Conservation (phyloP, 441 rosid species). For the Geranium incanum region DNA sequence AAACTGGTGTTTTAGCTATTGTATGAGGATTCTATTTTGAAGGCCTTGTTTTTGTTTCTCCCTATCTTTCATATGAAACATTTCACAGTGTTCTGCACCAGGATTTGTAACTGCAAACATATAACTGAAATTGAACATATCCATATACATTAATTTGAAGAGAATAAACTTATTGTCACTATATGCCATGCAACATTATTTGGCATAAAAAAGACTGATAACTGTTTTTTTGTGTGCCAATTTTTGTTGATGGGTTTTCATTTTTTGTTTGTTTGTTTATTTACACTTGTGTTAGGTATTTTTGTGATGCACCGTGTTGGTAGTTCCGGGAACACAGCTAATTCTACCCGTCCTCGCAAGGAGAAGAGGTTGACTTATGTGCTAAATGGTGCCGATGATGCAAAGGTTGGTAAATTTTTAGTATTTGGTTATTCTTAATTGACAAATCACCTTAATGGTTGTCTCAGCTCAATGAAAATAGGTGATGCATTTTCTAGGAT, state of each 20-base stretch:
- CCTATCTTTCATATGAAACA: not conserved
- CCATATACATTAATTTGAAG: too few relatives aligned
- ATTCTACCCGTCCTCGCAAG: constrained; percentile 90
- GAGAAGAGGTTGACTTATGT: constrained; percentile 96
- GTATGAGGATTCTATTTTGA: too few relatives aligned
- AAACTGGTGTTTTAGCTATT: too few relatives aligned
- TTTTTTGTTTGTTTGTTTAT: not conserved
- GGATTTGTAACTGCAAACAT: not conserved
- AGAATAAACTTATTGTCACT: not conserved
- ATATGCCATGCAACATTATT: not conserved
- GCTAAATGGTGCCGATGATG: constrained; percentile 63
- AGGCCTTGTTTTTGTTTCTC: not conserved
- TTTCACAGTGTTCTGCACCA: not conserved
- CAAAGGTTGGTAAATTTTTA: constrained; percentile 47
- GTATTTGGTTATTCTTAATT: not conserved
- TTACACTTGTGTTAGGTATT: not conserved
- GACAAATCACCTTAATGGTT: not conserved
- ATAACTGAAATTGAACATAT: not conserved
- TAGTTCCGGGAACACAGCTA: constrained; percentile 84
- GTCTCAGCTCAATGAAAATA: not conserved
- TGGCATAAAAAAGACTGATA: not conserved
- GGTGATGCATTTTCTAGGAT: not conserved
- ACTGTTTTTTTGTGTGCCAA: not conserved
- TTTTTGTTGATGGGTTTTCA: not conserved
- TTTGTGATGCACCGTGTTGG: constrained; percentile 97